Base-by-base conservation (phyloP, 1,139 yeast genomes). In the Scheffersomyces parashehatae region DNA sequence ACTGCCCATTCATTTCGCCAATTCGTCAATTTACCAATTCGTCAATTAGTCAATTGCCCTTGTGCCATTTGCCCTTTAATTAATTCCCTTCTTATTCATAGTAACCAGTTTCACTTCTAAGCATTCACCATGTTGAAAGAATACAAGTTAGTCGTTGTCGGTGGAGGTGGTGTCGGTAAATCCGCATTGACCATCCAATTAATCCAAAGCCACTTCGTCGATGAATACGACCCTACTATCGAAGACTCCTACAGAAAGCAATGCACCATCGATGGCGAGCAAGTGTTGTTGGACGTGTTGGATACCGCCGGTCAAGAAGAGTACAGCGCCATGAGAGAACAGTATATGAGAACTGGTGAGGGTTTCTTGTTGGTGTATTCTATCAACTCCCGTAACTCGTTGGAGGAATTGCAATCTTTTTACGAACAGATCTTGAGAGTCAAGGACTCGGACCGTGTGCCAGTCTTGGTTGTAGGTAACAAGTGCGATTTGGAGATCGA, bases 261-360 rank as follows among this genome's bases (percentile, higher is more conserved):
- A 48, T 77, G 82, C 55, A 72, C 69, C 38, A 75, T 80, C 39
- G 82, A 79, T 54, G 70, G 68, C 32, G 77, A 73, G 46, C 77
- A 71, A 48, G 78, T 75, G 7, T 67, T 79, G 38, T 68, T 80
- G 59, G 85, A 93, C 67, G 89, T 93, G 43, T 79, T 93, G 63
- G 99, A 93, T 66, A 93, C 99, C 35, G 98, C 99, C 12, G 99
- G 99, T 36, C 98, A 91, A 73, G 99, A 93, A 67, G 98, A 93
- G 67, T 93, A 90, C 66, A 83, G 91, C 44, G 96, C 97, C 28
- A 85, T 93, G 93, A 79, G 98, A 58, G 98, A 93, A 67, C 95
- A 85, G 57, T 78, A 95, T 70, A 93, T 93, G 83, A 79, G 96
- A 50, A 88, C 95, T 13, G 96, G 96, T 39, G 96, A 89, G 63